Percentiles rank a stretch among this genome's conserved stretches.
phyloP scores from a whole-genome alignment of 2,329 filamentous ascomycete genomes.

The Mariannaea elegans region DNA sequence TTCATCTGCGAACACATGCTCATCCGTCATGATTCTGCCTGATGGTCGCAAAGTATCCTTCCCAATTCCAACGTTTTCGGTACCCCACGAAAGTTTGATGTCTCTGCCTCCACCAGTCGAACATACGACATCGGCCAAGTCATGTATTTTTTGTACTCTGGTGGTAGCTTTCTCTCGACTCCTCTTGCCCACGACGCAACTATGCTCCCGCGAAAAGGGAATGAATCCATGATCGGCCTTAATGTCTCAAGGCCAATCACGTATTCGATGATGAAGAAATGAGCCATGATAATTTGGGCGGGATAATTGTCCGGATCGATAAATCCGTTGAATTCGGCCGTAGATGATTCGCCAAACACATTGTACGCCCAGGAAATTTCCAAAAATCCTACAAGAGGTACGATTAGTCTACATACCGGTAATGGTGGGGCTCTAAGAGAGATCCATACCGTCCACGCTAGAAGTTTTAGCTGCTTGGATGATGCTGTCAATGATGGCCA shows the following conservation, averaged over 20 bases:
- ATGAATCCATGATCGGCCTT: conserved; percentile 15
- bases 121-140: conserved; percentile 22
- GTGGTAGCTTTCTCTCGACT: conserved; percentile 13
- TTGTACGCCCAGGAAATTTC: conserved; percentile 13
- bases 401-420: not conserved
- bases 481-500: conserved; percentile 9
- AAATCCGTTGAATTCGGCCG: conserved; percentile 22
- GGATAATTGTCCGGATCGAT: conserved; percentile 14
- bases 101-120: not conserved
- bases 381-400: conserved; percentile 4
- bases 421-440: rapidly evolving
- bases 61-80: not conserved
- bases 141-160: conserved; percentile 7
- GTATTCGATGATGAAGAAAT: conserved; percentile 29
- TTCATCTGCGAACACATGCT: too few species aligned
- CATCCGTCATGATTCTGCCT: not conserved
- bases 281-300: conserved; percentile 22
- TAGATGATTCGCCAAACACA: conserved; percentile 5
- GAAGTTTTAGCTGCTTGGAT: conserved; percentile 6
- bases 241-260: conserved; percentile 8
- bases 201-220: conserved; percentile 18
- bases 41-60: not conserved
- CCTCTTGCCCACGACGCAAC: conserved; percentile 17
- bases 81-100: not conserved
- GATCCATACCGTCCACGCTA: conserved; percentile 11